These are phyloP conservation scores for Pythium sp. DNA, from an alignment of 352 stramenopile species.

Conservation along the genomic window DNA sequence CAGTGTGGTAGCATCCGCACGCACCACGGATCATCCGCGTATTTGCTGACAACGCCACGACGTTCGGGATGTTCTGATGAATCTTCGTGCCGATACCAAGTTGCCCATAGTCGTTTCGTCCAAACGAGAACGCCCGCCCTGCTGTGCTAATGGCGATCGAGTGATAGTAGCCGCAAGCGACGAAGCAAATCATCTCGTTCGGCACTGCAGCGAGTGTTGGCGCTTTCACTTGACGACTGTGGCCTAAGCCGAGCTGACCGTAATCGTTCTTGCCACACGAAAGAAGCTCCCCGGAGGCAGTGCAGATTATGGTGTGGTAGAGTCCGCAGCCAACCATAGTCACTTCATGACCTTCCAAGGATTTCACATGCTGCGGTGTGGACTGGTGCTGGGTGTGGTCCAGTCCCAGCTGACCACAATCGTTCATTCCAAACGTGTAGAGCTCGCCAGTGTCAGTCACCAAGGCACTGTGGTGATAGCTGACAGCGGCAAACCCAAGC, in stretches of 20 bases:
- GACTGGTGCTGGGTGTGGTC: constrained; percentile 80
- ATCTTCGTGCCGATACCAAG: constrained; percentile 83
- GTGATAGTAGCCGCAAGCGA: constrained; percentile 87
- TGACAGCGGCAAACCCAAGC: constrained; percentile 72
- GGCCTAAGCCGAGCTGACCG: constrained; percentile 73
- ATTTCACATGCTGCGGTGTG: constrained; percentile 72
- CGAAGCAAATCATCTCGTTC: constrained; percentile 77
- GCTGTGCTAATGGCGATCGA: constrained; percentile 65
- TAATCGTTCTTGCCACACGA: constrained; percentile 89
- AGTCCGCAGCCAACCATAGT: constrained; percentile 78
- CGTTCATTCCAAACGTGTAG: constrained; percentile 89
- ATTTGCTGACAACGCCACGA: constrained; percentile 66
- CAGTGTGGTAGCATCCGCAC: constrained; percentile 86
- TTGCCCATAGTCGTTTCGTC: constrained; percentile 86
- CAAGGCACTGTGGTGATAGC: constrained; percentile 84
- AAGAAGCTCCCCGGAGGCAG: constrained; percentile 59
- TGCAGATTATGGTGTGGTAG: constrained; percentile 85
- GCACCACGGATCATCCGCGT: constrained; percentile 71
- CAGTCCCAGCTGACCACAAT: constrained; percentile 82
- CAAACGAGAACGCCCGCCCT: constrained; percentile 75
- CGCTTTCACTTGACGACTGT: constrained; percentile 76
- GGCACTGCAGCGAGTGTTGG: constrained; percentile 53
- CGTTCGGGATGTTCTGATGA: constrained; percentile 71
- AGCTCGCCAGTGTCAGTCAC: constrained; percentile 71
- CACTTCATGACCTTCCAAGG: constrained; percentile 66